These are phyloP conservation scores for Dendrocalamus latiflorus DNA, from an alignment of 202 grass and related monocot genomes.

Conservation along the genomic window DNA sequence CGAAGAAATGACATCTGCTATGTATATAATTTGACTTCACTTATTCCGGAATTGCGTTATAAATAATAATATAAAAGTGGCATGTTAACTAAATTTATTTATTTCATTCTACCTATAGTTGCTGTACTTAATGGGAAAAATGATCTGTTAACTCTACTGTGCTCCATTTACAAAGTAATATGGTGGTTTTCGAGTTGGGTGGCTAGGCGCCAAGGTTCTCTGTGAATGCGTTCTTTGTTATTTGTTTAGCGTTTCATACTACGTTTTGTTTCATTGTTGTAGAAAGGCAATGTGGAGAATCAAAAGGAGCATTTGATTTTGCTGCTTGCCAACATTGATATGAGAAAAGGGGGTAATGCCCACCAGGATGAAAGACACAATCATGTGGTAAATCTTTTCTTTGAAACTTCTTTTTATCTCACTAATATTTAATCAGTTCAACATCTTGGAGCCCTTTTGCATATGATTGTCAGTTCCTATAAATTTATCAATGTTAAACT, in stretches of 20 bases:
- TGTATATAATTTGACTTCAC: not conserved
- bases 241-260: not conserved
- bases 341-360: slow-evolving; percentile 21
- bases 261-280: slow-evolving; percentile 31
- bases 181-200: not conserved
- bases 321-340: slow-evolving; percentile 87
- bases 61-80: not conserved
- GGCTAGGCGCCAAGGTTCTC: not conserved
- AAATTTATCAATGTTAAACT: not conserved
- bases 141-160: not conserved
- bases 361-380: slow-evolving; percentile 15
- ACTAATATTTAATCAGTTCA: slow-evolving; percentile 13
- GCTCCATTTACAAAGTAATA: not conserved
- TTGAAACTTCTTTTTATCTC: slow-evolving; percentile 2
- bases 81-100: not conserved
- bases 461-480: not conserved
- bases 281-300: slow-evolving; percentile 95
- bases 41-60: not conserved
- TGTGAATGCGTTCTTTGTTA: not conserved
- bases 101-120: not conserved
- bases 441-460: not conserved
- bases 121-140: too few relatives aligned
- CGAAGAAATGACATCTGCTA: not conserved
- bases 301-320: slow-evolving; percentile 99
- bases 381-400: slow-evolving; percentile 48